Base-by-base conservation (phyloP, 768 basidiomycete species). In the Baorangia bicolor region DNA sequence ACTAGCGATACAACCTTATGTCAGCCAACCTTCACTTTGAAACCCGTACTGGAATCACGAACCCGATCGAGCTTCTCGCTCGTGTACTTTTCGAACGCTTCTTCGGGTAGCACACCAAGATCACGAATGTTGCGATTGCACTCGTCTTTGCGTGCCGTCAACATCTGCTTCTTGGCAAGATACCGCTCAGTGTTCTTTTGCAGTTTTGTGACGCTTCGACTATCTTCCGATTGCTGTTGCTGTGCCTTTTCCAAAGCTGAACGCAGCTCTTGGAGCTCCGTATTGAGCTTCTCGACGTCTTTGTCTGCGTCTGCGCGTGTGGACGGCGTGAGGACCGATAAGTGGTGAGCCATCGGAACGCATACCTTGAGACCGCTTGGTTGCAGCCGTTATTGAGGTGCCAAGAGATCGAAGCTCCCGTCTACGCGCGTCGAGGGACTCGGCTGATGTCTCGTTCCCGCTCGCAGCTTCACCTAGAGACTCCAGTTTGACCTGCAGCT, bases 161-260 rank as follows among this genome's bases (percentile, higher is more conserved):
- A 77, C 78, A 97, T 90, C 69, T 94, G 90, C 38, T 88, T 82
- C 73, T 98, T 98, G 25, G 94, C 87, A 9, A 96, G 81, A 71
- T 95, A 97, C 20, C 96, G 84, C 67, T 99, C 97, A 0, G 94
- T 92, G 58, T 86, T 92, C 80, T 98, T 98, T 70, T 98, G 94
- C 60, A 95, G 87, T 55, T 86, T 84, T n/a, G 90, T 85, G 56
- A 98, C 91, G 37, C 82, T 86, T 10, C 93, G 87, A 45, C 82
- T 85, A 62, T 97, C 94, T 65, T 98, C 95, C 0, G 82, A 69
- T 66, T 98, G 96, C 60, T 93, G 86, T 9, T 80, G 81, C 63
- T 96, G 91, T 3, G 87, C 73, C 56, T 81, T 80, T 66, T 98
- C 95, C 21, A 97, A 71, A 1, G 79, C 76, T 14, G 74, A 66